Evolutionary conservation across 192 early-diverging fungal species (phyloP), one percentile per base, ranked within the genome.

Genomic region (Backusella westeae): DNA sequence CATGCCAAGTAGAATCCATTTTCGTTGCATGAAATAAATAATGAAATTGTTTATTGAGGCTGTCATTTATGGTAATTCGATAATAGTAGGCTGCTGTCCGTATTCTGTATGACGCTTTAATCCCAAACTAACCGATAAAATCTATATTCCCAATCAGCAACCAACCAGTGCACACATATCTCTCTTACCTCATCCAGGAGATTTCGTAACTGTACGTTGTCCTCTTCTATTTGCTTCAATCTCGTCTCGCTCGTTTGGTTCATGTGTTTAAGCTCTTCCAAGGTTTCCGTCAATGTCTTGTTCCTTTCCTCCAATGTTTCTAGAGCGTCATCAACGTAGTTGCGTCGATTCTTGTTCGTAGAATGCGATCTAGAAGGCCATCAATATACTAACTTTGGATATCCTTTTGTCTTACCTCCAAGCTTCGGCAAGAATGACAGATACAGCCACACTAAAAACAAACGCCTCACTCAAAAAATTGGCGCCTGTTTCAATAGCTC

Each of bases 391-490:
- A 5, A 39, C 38, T 39, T 12, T 32, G 2, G 9, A 12, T 2
- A 39, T 39, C 10, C 10, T 38, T 38, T 39, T 23, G 26, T 34
- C 1, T 79, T 89, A 91, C 86, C 93, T 90, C 65, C 88, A 77
- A 67, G 89, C 90, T 78, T 94, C 93, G 14, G 88, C 83, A 39
- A 93, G 80, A 63, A 94, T 92, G 0, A 94, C 77, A 34, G 87
- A 84, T n/a, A 86, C 88, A 7, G 93, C 93, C 17, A 94, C 92
- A 6, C 88, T 78, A 81, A 94, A 94, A 49, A 94, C 90, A 72
- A 94, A 89, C 4, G 91, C 83, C 67, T 94, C 93, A 63, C 92
- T 88, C 29, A 94, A 71, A 75, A 94, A 94, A 80, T 94, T 93
- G 32, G 93, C 93, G 8, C 93, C 93, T 15, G 87, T 88, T 67